Evolutionary conservation across 352 stramenopile genomes (phyloP).

Genomic region (Blastocystis sp.): DNA sequence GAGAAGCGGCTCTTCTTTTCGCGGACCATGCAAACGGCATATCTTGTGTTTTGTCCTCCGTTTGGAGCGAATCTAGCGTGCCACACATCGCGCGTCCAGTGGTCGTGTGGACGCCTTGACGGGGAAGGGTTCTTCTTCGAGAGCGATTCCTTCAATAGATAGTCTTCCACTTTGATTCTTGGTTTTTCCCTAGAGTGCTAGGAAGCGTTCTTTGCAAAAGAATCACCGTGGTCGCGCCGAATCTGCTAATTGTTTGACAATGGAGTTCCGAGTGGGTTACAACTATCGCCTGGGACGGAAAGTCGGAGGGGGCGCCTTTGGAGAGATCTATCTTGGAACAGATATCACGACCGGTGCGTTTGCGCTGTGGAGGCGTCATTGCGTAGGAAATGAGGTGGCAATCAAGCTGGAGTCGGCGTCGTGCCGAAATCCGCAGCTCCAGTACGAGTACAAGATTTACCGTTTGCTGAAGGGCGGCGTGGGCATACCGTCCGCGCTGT

Average conservation of each 20-base stretch:
- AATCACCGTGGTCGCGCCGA: too few relatives aligned
- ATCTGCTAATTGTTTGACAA: background rate
- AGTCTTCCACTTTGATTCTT: too few relatives aligned
- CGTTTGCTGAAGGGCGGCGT: conserved; percentile 94
- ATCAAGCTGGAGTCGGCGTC: conserved; percentile 93
- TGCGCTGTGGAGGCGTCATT: conserved; percentile 70
- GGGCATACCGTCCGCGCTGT: conserved; percentile 94
- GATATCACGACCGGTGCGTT: conserved; percentile 81
- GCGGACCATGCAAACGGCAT: too few relatives aligned
- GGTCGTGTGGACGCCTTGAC: too few relatives aligned
- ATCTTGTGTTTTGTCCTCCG: too few relatives aligned
- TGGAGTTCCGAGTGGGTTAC: conserved; percentile 53
- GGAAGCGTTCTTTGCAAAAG: too few relatives aligned
- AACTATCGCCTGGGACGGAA: conserved; percentile 89
- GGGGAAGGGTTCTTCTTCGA: too few relatives aligned
- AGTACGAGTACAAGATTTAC: conserved; percentile 99
- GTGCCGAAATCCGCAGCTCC: conserved; percentile 93
- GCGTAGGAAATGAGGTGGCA: conserved; percentile 79
- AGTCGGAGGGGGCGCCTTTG: conserved; percentile 97
- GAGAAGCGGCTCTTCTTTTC: too few relatives aligned
- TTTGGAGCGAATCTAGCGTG: too few relatives aligned
- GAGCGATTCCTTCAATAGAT: too few relatives aligned
- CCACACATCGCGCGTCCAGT: too few relatives aligned
- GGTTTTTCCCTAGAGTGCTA: too few relatives aligned
- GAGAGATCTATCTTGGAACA: conserved; percentile 98